Percentiles rank a stretch among this genome's conserved stretches.
Evolutionary conservation across 257 asterid species (phyloP).

Genomic region (Handroanthus guayacan): DNA sequence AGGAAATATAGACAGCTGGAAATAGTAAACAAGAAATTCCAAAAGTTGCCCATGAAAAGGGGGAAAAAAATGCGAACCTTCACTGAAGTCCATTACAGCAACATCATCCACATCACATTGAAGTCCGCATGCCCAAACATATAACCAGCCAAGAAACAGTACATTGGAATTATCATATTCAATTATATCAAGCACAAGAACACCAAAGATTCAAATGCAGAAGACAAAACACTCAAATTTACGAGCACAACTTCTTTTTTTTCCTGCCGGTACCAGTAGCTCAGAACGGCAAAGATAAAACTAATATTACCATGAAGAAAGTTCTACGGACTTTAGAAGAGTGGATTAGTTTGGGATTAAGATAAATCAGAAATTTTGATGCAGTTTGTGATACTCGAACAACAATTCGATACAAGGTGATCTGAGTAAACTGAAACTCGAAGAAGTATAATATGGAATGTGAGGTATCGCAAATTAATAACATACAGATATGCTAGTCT

Average conservation of each 20-base stretch:
- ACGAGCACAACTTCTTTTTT: background rate
- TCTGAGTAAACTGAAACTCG: slow-evolving; percentile 2
- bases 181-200: background rate
- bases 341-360: background rate
- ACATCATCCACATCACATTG: background rate
- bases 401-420: slow-evolving; percentile 3
- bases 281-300: background rate
- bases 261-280: background rate
- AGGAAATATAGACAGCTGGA: background rate
- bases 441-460: background rate
- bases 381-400: background rate
- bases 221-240: background rate
- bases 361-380: background rate
- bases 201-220: background rate
- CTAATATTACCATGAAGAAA: slow-evolving; percentile 1
- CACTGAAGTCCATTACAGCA: background rate
- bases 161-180: background rate
- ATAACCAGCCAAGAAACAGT: background rate
- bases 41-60: background rate
- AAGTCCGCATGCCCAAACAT: background rate
- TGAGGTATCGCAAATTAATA: slow-evolving; percentile 9
- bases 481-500: slow-evolving; percentile 24
- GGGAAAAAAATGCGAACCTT: too few relatives aligned
- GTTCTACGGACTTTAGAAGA: background rate
- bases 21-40: background rate